phyloP scores from a whole-genome alignment of 192 early-diverging fungal species.

The Mortierella hygrophila region DNA sequence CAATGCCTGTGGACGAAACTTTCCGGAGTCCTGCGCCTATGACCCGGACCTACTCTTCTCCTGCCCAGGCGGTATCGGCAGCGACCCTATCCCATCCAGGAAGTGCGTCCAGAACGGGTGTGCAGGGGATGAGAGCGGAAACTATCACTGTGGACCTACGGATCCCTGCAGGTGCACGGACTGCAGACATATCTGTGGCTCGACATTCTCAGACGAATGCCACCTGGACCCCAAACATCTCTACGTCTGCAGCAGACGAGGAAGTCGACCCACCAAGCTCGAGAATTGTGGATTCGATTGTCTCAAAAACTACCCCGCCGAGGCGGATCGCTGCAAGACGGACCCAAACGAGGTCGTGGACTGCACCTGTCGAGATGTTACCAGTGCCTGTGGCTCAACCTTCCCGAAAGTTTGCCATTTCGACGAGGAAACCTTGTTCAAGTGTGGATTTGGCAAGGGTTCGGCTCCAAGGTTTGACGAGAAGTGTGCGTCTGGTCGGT shows the following conservation, averaged over 20 bases:
- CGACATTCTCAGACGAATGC: conserved; percentile 1
- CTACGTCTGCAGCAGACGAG: neutral
- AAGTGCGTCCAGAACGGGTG: neutral
- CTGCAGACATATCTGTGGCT: neutral
- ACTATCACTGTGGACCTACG: neutral
- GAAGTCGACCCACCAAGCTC: neutral
- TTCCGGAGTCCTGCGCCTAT: neutral
- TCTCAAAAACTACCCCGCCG: neutral
- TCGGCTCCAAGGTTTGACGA: neutral
- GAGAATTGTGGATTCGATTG: neutral
- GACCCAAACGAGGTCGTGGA: neutral
- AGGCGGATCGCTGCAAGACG: neutral
- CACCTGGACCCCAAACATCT: neutral
- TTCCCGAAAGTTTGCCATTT: neutral
- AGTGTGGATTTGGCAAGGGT: neutral
- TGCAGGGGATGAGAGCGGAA: neutral
- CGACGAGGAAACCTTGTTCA: neutral
- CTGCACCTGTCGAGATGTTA: neutral
- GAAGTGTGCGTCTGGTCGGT: conserved; percentile 11
- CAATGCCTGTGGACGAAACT: neutral
- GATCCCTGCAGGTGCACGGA: conserved; percentile 2
- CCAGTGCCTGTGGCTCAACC: neutral
- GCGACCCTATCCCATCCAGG: neutral
- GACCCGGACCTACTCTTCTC: neutral
- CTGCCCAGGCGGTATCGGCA: neutral